Evolutionary conservation across 2,329 filamentous ascomycete species (phyloP).

Genomic region (Xylaria sp.): DNA sequence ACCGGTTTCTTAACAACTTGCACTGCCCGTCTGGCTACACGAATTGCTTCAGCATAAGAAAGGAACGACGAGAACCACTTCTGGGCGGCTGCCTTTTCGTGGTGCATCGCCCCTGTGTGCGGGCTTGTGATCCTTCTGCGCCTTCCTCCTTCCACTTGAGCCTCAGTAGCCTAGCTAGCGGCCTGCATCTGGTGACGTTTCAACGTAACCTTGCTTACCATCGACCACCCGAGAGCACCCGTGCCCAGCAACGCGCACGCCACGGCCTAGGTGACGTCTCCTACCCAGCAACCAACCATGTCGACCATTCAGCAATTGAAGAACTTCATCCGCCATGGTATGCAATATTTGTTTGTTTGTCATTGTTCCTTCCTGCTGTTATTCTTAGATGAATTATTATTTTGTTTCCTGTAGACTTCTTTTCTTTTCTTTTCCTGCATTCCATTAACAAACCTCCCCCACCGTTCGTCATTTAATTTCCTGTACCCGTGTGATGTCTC

Average conservation of each 20-base stretch:
- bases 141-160: slow-evolving; percentile 19
- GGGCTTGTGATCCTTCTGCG: slow-evolving; percentile 1
- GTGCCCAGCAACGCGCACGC: neutral
- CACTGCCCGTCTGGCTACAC: neutral
- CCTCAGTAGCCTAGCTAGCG: slow-evolving; percentile 27
- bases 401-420: neutral
- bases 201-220: slow-evolving; percentile 30
- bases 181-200: slow-evolving; percentile 31
- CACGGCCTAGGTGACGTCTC: slow-evolving; percentile 42
- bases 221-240: slow-evolving; percentile 29
- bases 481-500: slow-evolving; percentile 7
- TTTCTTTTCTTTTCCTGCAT: slow-evolving; percentile 21
- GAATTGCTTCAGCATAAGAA: slow-evolving; percentile 11
- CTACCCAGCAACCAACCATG: slow-evolving; percentile 54
- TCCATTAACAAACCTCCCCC: neutral
- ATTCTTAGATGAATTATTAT: slow-evolving; percentile 4
- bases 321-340: slow-evolving; percentile 95
- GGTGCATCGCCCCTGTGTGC: slow-evolving; percentile 12
- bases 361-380: slow-evolving; percentile 49
- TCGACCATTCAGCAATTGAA: slow-evolving; percentile 93
- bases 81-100: neutral
- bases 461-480: neutral
- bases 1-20: neutral
- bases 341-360: neutral
- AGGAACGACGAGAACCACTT: neutral